Base-by-base conservation (phyloP, 2,329 filamentous ascomycete species). In the Neofusicoccum cordaticola region DNA sequence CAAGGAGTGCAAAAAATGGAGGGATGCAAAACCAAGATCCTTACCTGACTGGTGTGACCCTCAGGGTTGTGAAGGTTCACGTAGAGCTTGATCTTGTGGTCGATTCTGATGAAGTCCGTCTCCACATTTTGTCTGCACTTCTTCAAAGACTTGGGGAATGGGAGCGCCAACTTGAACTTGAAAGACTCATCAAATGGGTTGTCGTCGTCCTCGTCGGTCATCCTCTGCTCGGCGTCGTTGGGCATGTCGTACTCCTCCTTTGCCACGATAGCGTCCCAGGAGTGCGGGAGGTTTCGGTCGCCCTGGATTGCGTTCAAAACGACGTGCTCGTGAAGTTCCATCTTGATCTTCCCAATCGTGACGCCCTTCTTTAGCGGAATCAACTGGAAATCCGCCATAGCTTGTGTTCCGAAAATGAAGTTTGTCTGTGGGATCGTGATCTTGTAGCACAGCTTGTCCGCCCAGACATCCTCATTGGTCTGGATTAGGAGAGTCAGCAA, bases 391-490 rank as follows among this genome's bases (percentile, higher is more conserved):
- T 96, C 89, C 66, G 97, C 84, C 1, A 88, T 87, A 56, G 98
- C 88, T 22, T 85, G 85, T n/a, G 92, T 96, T 57, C 95, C 95
- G 71, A 97, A 96, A 17, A 97, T 90, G 62, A 97, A 90, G 1
- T 95, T 95, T 80, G 97, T 97, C 72, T 92, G 93, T 0, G 95
- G 94, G 11, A 96, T 91, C 65, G 92, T 88, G 68, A 99, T 93
- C 35, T 92, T 94, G 80, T 99, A 99, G 75, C 96, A 92, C 71
- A 98, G 86, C 82, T 99, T 99, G 81, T 97, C 95, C 5, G 93
- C 91, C 95, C 95, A 99, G 68, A 96, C 90, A 73, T 97, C 97
- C 78, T 97, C 93, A 68, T 98, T 93, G 68, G 91, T 84, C 82
- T 86, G 41, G 12, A 45, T 9, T 48, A 41, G 9, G n/a, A 13